Evolutionary conservation across 352 stramenopile genomes (phyloP).

Genomic region (Thraustochytrium sp.): DNA sequence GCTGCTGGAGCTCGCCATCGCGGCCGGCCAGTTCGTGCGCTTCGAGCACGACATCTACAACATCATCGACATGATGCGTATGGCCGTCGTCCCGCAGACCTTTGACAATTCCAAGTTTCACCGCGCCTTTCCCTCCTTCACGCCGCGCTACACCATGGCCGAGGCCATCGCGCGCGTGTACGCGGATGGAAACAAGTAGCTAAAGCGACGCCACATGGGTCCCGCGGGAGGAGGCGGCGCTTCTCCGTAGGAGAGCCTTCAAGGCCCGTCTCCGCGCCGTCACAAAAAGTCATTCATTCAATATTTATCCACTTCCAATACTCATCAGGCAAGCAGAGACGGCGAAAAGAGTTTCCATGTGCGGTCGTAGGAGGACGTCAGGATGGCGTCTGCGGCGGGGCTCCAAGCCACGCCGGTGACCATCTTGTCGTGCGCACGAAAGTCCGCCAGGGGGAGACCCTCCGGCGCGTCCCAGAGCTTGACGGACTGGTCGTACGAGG

Average conservation of each 20-base stretch:
- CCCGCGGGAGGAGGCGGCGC: not conserved
- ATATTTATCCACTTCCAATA: not conserved
- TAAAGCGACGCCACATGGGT: not conserved
- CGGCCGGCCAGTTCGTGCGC: not conserved
- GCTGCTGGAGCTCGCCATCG: not conserved
- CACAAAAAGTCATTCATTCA: not conserved
- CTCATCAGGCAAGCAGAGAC: not conserved
- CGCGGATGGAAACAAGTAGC: not conserved
- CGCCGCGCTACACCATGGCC: conserved; percentile 32
- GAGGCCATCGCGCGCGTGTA: conserved; percentile 17
- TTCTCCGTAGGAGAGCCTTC: too few relatives aligned
- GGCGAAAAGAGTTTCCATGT: conserved; percentile 27
- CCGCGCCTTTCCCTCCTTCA: conserved; percentile 22
- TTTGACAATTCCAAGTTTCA: conserved; percentile 36
- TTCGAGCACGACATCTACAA: conserved; percentile 39
- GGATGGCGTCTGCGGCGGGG: not conserved
- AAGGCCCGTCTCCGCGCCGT: too few relatives aligned
- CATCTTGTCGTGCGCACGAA: conserved; percentile 9
- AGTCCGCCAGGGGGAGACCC: not conserved
- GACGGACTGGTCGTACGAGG: conserved; percentile 85
- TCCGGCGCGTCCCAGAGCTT: conserved; percentile 83
- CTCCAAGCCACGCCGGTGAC: not conserved
- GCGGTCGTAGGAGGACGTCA: conserved; percentile 30
- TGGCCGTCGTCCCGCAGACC: conserved; percentile 14
- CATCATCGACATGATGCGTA: conserved; percentile 29